Conservation (phyloP, 495 filamentous ascomycete genomes). For the Annulohypoxylon stygium region DNA sequence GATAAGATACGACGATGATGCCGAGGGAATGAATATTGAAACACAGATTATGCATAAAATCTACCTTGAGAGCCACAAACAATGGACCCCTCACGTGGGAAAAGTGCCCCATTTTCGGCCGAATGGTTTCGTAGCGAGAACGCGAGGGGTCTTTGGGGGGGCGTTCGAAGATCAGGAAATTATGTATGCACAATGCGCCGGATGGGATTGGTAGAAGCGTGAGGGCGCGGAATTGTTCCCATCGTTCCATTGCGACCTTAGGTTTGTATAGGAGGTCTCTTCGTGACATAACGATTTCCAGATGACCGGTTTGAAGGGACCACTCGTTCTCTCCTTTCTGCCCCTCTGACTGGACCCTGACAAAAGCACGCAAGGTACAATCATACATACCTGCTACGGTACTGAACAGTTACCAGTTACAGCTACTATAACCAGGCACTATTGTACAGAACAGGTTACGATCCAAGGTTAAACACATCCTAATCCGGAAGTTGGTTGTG, state of each 20-base stretch:
- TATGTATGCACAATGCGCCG: background rate
- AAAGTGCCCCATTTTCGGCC: constrained; percentile 37
- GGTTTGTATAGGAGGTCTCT: constrained; percentile 13
- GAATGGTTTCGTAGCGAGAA: constrained; percentile 20
- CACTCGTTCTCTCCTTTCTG: background rate
- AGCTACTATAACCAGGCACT: constrained; percentile 29
- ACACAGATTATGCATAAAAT: constrained; percentile 29
- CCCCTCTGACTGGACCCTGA: constrained; percentile 25
- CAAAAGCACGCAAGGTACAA: constrained; percentile 30
- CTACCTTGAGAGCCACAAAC: constrained; percentile 22
- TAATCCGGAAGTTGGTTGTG: constrained; percentile 39
- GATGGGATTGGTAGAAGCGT: background rate
- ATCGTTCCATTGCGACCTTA: constrained; percentile 32
- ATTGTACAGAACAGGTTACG: constrained; percentile 29
- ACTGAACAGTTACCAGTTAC: background rate
- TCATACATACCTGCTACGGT: background rate
- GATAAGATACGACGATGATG: constrained; percentile 28
- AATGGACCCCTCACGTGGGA: constrained; percentile 36
- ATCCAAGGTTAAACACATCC: constrained; percentile 26
- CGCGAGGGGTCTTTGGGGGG: constrained; percentile 1
- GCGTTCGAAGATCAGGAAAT: background rate
- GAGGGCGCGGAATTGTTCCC: constrained; percentile 18
- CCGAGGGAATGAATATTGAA: background rate
- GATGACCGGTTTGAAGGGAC: constrained; percentile 26
- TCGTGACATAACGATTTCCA: constrained; percentile 35